Percentiles rank a stretch among this genome's conserved stretches.
phyloP scores from a whole-genome alignment of 495 filamentous ascomycete species.

The Penicillium verhagenii region DNA sequence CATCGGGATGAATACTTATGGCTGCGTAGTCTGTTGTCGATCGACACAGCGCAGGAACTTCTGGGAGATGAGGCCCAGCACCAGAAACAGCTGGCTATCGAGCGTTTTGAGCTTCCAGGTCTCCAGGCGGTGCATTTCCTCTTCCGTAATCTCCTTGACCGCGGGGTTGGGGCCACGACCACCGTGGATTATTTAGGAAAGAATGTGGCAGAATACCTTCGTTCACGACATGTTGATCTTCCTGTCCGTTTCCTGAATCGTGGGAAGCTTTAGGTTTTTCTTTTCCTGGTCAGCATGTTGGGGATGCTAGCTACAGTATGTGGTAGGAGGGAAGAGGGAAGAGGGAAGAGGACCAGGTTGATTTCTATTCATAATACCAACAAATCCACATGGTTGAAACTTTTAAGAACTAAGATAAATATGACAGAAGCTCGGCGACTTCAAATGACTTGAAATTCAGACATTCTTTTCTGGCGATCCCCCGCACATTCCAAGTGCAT shows the following conservation, averaged over 20 bases:
- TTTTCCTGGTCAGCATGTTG: not conserved
- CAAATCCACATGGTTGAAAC: too few species aligned
- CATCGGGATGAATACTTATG: conserved; percentile 50
- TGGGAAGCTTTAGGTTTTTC: conserved; percentile 29
- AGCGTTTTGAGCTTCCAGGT: conserved; percentile 50
- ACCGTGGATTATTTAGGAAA: conserved; percentile 56
- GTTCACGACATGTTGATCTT: conserved; percentile 48
- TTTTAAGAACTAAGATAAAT: too few species aligned
- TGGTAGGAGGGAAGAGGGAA: too few species aligned
- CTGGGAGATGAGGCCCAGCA: conserved; percentile 39
- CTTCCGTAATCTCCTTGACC: conserved; percentile 52
- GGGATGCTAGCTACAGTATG: too few species aligned
- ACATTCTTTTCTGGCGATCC: too few species aligned
- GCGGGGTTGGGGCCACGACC: conserved; percentile 50
- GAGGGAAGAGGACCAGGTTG: too few species aligned
- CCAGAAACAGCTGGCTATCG: conserved; percentile 42
- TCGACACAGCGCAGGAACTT: conserved; percentile 32
- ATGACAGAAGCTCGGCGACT: too few species aligned
- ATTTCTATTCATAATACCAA: too few species aligned
- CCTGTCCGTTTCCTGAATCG: conserved; percentile 41
- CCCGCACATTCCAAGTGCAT: too few species aligned
- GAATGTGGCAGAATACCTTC: conserved; percentile 55
- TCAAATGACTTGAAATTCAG: too few species aligned
- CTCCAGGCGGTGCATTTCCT: conserved; percentile 53
- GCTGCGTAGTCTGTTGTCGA: conserved; percentile 48